A percentile compares a stretch with the other conserved stretches of the same genome.
Evolutionary conservation across 148 eudicot species (phyloP).

Genomic region (Vaccinium vitisidaea): DNA sequence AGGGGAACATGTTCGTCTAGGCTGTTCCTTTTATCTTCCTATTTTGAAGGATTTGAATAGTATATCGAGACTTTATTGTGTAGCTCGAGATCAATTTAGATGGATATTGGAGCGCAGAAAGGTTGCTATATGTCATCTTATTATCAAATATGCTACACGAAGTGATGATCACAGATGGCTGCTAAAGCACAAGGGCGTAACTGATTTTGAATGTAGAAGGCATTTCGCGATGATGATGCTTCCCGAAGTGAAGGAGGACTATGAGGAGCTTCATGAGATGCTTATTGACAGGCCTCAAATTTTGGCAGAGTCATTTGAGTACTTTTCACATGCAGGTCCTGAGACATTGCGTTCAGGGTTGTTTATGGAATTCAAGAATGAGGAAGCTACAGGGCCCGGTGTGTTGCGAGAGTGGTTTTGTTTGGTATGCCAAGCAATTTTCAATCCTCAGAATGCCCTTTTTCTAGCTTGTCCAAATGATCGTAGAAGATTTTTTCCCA

Average conservation of each 20-base stretch:
- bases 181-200: slow-evolving; percentile 51
- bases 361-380: slow-evolving; percentile 85
- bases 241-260: slow-evolving; percentile 71
- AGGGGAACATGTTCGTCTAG: slow-evolving; percentile 23
- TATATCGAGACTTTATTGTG: slow-evolving; percentile 42
- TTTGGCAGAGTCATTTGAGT: slow-evolving; percentile 80
- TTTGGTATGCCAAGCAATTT: slow-evolving; percentile 77
- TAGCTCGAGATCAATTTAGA: slow-evolving; percentile 50
- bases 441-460: slow-evolving; percentile 83
- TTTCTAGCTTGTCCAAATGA: slow-evolving; percentile 81
- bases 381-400: slow-evolving; percentile 95
- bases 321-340: slow-evolving; percentile 50
- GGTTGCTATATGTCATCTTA: slow-evolving; percentile 45
- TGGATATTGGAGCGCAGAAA: slow-evolving; percentile 41
- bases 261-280: slow-evolving; percentile 83
- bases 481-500: slow-evolving; percentile 86
- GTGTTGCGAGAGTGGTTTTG: slow-evolving; percentile 94
- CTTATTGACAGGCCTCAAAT: slow-evolving; percentile 79
- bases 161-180: slow-evolving; percentile 72
- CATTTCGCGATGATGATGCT: slow-evolving; percentile 79
- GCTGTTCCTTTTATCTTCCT: slow-evolving; percentile 57
- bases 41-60: slow-evolving; percentile 61
- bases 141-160: slow-evolving; percentile 50
- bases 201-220: slow-evolving; percentile 79
- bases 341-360: slow-evolving; percentile 60